Percentiles rank a stretch among this genome's conserved stretches.
Evolutionary conservation across 257 asterid species (phyloP).

Genomic region (Henckelia pumila): DNA sequence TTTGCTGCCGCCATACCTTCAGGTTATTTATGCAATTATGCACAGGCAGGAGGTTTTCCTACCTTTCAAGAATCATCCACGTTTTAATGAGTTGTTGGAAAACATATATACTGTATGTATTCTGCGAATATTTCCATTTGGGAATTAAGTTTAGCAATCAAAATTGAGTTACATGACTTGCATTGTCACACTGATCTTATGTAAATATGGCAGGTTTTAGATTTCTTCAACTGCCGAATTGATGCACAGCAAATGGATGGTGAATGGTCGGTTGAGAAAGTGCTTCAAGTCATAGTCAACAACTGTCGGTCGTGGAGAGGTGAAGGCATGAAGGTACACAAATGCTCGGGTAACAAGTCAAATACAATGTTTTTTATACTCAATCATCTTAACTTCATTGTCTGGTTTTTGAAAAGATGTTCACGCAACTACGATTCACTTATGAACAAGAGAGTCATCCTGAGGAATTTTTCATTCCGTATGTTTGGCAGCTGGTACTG

Average conservation of each 20-base stretch:
- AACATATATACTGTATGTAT: slow-evolving; percentile 70
- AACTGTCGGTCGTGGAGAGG: slow-evolving; percentile 95
- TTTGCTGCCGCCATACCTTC: slow-evolving; percentile 34
- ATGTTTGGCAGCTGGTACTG: slow-evolving; percentile 84
- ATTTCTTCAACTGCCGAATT: slow-evolving; percentile 82
- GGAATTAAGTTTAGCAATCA: slow-evolving; percentile 15
- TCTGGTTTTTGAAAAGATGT: slow-evolving; percentile 47
- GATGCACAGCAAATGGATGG: slow-evolving; percentile 72
- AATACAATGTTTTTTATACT: slow-evolving; percentile 3
- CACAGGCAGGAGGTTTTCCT: slow-evolving; percentile 92
- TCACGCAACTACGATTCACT: slow-evolving; percentile 71
- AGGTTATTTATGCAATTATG: slow-evolving; percentile 94
- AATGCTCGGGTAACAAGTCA: slow-evolving; percentile 17
- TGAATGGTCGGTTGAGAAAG: slow-evolving; percentile 96
- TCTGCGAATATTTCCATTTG: slow-evolving; percentile 19
- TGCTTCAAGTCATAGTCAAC: slow-evolving; percentile 65
- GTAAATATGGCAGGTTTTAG: slow-evolving; percentile 53
- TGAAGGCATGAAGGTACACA: slow-evolving; percentile 85
- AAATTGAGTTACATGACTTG: background rate
- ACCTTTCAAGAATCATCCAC: slow-evolving; percentile 93
- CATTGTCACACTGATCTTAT: slow-evolving; percentile 3
- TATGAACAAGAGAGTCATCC: slow-evolving; percentile 97
- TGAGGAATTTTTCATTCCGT: slow-evolving; percentile 92
- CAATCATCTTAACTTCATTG: slow-evolving; percentile 20
- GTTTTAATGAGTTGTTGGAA: slow-evolving; percentile 83